Conservation (phyloP, 2,329 filamentous ascomycete genomes). For the Sclerotinia nivalis region DNA sequence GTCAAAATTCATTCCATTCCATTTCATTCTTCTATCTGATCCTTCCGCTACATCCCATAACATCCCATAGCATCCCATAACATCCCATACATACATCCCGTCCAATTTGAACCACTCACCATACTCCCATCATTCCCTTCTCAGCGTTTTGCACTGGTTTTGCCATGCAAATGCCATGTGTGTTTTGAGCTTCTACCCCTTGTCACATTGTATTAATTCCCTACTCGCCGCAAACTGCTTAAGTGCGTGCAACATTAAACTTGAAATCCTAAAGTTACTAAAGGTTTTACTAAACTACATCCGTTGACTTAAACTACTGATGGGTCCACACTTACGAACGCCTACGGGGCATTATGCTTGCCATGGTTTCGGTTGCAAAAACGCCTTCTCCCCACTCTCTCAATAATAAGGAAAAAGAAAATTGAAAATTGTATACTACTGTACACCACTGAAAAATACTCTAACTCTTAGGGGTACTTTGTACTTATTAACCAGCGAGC, state of each 20-base stretch:
- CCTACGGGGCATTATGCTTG: slow-evolving; percentile 1
- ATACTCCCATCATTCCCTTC: not conserved
- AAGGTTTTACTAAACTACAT: not conserved
- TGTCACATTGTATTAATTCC: not conserved
- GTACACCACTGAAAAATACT: not conserved
- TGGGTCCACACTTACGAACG: slow-evolving; percentile 3
- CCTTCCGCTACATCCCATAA: not conserved
- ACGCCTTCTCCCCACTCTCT: not conserved
- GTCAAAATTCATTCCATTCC: not conserved
- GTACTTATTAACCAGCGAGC: not conserved
- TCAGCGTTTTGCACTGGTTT: not conserved
- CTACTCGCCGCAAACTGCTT: not conserved
- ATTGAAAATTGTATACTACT: not conserved
- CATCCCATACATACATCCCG: not conserved
- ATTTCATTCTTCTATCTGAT: not conserved
- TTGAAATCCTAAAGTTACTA: not conserved
- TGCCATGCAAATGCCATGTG: slow-evolving; percentile 14
- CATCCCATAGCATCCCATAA: not conserved
- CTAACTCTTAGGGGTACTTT: not conserved
- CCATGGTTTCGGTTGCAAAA: not conserved
- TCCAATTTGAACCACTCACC: slow-evolving; percentile 3
- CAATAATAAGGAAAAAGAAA: not conserved
- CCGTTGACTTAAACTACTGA: not conserved
- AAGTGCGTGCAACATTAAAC: not conserved
- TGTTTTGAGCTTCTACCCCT: not conserved